A percentile compares a stretch with the other conserved stretches of the same genome.
Conservation (phyloP, 768 basidiomycete species). For the Ramaria sp. region DNA sequence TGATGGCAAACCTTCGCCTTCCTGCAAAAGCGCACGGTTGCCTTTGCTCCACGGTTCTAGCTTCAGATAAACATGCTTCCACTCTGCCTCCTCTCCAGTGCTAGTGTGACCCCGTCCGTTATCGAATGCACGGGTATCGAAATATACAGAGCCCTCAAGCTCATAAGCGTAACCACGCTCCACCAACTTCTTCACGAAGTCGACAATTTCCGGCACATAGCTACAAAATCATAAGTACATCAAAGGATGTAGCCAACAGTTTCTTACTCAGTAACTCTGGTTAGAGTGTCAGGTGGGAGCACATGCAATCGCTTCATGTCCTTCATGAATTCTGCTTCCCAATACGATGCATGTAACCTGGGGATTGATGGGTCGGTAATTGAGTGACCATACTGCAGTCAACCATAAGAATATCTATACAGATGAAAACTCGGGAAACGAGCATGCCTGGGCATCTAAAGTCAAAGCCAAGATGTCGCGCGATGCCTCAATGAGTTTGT, state of each 20-base stretch:
- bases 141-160: constrained; percentile 80
- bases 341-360: constrained; percentile 69
- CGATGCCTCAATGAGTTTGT: constrained; percentile 58
- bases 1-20: constrained; percentile 66
- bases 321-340: constrained; percentile 84
- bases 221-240: background rate
- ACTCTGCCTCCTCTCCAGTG: constrained; percentile 3
- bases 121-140: constrained; percentile 80
- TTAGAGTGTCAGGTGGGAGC: constrained; percentile 79
- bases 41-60: constrained; percentile 94
- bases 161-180: constrained; percentile 78
- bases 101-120: constrained; percentile 34
- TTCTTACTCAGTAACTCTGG: constrained; percentile 89
- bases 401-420: background rate
- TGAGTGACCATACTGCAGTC: constrained; percentile 54
- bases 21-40: constrained; percentile 80
- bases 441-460: constrained; percentile 63
- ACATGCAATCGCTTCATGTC: constrained; percentile 89
- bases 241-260: background rate
- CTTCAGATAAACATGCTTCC: constrained; percentile 77
- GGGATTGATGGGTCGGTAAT: constrained; percentile 84
- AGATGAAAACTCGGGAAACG: background rate
- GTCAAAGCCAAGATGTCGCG: constrained; percentile 65
- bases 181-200: constrained; percentile 78
- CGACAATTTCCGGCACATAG: constrained; percentile 78